Conservation (phyloP, 129 eudicot species). For the Lonicera japonica region DNA sequence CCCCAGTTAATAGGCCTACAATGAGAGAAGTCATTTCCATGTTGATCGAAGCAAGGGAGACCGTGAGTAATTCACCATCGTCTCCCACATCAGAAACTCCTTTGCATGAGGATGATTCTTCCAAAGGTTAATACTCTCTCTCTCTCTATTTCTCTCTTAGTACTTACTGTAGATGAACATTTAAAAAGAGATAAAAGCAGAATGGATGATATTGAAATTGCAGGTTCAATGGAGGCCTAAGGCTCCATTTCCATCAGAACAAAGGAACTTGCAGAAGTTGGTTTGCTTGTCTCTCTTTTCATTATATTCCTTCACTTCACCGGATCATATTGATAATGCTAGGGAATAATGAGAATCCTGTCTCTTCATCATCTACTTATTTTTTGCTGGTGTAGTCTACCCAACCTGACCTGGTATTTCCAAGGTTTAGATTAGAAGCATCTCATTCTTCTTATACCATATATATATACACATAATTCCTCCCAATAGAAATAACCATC, state of each 20-base stretch:
- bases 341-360: conserved; percentile 14
- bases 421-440: conserved; percentile 17
- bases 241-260: background rate
- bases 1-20: conserved; percentile 75
- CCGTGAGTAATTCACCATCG: conserved; percentile 24
- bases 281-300: conserved; percentile 10
- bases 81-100: conserved; percentile 84
- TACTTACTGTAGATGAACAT: background rate
- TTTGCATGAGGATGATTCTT: conserved; percentile 38
- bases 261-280: conserved; percentile 16
- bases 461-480: no score
- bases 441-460: conserved; percentile 31
- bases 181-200: conserved; percentile 5
- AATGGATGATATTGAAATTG: background rate
- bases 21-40: conserved; percentile 80
- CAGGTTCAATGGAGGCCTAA: conserved; percentile 24
- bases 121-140: conserved; percentile 30
- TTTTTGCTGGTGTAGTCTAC: background rate
- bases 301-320: conserved; percentile 5
- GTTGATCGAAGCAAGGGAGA: conserved; percentile 67
- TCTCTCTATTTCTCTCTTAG: background rate
- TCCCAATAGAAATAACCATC: no score
- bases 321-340: conserved; percentile 9
- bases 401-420: conserved; percentile 2
- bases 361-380: background rate